Evolutionary conservation across 2,329 filamentous ascomycete species (phyloP), one percentile per base, ranked within the genome.

Genomic region (Cyclaneusma minus): DNA sequence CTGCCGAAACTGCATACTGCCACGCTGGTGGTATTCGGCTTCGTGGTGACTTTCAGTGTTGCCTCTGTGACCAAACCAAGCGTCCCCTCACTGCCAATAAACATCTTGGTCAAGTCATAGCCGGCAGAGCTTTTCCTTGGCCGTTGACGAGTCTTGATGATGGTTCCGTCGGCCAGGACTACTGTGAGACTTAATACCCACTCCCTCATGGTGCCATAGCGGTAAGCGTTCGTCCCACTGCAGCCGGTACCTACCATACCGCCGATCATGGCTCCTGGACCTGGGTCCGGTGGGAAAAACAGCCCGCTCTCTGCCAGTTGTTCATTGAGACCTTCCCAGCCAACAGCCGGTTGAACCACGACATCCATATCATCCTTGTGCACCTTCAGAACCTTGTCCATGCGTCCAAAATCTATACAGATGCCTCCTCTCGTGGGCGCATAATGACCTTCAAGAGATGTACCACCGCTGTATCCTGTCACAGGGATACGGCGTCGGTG

Each of bases 201-300:
- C 47, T 93, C 84, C 35, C 81, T 74, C 83, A 93, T 93, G 3
- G 84, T 93, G 35, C 84, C 85, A 49, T 92, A 93, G 31, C 84
- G 67, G 56, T 91, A 92, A 10, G 84, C 76, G 48, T 93, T 93
- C 9, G 84, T 93, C 32, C 84, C 84, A 44, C 62, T 68, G 55
- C 64, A 69, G 18, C 66, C 66, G 3, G 78, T 84, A 13, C 76
- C 78, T 17, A 84, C 69, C 78, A 84, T 84, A 29, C 84, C 84
- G 30, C 84, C 84, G 41, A 94, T 93, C 74, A 82, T 82, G 34
- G 84, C 84, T 11, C 84, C 83, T 27, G 85, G 84, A 28, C 84
- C 85, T 11, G 84, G 84, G 49, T 93, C 84, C 1, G 83, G 84
- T 13, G 84, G 84, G 55, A 93, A 93, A 61, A 93, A 92, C 3